Evolutionary conservation across 1,139 yeast species (phyloP).

Genomic region (Debaryomycetaceae sp.): DNA sequence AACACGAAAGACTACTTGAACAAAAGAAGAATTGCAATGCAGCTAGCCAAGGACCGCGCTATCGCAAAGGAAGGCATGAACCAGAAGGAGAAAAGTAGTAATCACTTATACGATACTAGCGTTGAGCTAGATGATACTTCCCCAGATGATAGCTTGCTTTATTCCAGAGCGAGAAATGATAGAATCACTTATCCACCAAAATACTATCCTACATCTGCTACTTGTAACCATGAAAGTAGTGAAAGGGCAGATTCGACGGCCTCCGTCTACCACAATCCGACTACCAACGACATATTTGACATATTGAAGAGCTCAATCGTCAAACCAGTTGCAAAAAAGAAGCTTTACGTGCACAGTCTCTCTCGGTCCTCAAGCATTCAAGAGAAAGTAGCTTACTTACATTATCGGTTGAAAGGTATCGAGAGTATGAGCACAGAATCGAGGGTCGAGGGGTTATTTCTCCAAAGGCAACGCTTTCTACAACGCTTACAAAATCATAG

Average conservation of each 20-base stretch:
- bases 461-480: constrained; percentile 4
- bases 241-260: not conserved
- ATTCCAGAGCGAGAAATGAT: not conserved
- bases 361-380: constrained; percentile 15
- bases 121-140: not conserved
- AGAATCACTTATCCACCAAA: not conserved
- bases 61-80: not conserved
- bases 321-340: constrained; percentile 1
- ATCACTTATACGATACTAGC: not conserved
- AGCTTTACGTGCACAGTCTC: constrained; percentile 13
- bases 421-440: constrained; percentile 6
- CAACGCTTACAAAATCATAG: constrained; percentile 3
- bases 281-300: constrained; percentile 1
- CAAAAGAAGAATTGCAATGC: constrained; percentile 2
- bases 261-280: not conserved
- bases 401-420: constrained; percentile 11
- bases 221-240: not conserved
- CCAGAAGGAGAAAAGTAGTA: not conserved
- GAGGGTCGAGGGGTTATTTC: constrained; percentile 5
- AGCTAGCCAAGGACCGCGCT: not conserved
- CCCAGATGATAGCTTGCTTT: not conserved
- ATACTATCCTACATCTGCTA: constrained; percentile 1
- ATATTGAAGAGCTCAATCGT: not conserved
- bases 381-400: constrained; percentile 21
- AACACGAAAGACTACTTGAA: constrained; percentile 2